Evolutionary conservation across 371 early-diverging fungal species (phyloP), one percentile per base, ranked within the genome.

Genomic region (Parasitella parasitica): DNA sequence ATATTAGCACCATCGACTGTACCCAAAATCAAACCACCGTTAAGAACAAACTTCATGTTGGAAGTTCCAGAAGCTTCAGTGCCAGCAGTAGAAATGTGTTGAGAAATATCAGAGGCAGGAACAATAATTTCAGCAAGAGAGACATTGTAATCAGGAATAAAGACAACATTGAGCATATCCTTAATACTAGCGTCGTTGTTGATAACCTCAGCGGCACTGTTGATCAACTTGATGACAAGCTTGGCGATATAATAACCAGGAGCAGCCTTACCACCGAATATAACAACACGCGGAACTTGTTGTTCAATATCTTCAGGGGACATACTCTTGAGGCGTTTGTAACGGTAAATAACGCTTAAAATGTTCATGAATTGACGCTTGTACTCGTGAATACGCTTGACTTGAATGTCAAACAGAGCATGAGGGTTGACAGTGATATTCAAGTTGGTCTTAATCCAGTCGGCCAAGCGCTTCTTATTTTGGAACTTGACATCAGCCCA

Each of bases 281-380:
- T 86, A 43, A 87, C 85, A 3, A 92, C 94, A 56, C 93, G 91
- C 46, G 89, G 92, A 16, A 49, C 49, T 27, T 49, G 85, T 34
- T 86, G 72, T 11, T 69, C 73, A 54, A 82, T 81, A 59, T 91
- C 85, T 20, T 76, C 79, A 16, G 82, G 63, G 27, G 84, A 58
- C 90, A 95, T 80, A 15, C 61, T 76, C 82, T 94, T 92, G 66
- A 96, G 78, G 3, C 70, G 61, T 67, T 86, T 72, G 83, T 96
- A 96, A 59, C 94, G 91, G 72, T 94, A 85, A 68, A 95, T 94
- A 54, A 94, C 94, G 46, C 88, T 79, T 32, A 96, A 75, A 64
- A 96, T 94, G 81, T 96, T 96, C 93, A 96, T 92, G 74, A 91
- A 93, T 82, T 96, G 97, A 64, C 97, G 92, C 84, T 96, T 96